phyloP scores from a whole-genome alignment of 169 alveolate genomes.

The Cardiosporidium cionae region DNA sequence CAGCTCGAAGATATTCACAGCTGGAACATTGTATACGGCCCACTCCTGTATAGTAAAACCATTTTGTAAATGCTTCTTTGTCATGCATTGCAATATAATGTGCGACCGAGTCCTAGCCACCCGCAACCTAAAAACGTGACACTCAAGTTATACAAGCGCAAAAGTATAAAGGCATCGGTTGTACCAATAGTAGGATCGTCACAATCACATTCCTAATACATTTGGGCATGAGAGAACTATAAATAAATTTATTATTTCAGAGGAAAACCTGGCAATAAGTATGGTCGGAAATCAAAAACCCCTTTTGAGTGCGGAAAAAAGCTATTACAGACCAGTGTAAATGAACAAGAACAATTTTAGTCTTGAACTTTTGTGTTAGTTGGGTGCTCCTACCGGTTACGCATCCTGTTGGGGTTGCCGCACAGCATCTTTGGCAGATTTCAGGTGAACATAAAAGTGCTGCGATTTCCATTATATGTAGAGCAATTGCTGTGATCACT shows the following conservation, averaged over 20 bases:
- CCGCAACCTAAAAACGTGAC: too few relatives aligned
- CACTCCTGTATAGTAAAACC: neutral
- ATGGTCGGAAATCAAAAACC: neutral
- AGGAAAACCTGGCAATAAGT: neutral
- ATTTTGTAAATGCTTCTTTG: neutral
- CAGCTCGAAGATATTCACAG: neutral
- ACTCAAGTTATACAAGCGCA: too few relatives aligned
- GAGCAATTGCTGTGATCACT: too few relatives aligned
- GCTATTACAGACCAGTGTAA: too few relatives aligned
- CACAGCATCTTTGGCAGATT: neutral
- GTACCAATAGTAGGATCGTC: neutral
- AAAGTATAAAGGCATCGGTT: too few relatives aligned
- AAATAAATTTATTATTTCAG: too few relatives aligned
- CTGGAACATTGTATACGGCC: neutral
- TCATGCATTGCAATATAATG: neutral
- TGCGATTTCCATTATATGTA: too few relatives aligned
- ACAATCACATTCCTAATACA: neutral
- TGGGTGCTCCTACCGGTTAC: too few relatives aligned
- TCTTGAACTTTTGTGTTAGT: too few relatives aligned
- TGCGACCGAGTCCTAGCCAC: neutral
- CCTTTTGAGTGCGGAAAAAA: neutral
- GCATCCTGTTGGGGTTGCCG: neutral
- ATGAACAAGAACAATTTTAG: too few relatives aligned
- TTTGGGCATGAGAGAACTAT: too few relatives aligned
- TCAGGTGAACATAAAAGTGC: neutral